Base-by-base conservation (phyloP, 306 rosid genomes). In the Sophora flavescens region DNA sequence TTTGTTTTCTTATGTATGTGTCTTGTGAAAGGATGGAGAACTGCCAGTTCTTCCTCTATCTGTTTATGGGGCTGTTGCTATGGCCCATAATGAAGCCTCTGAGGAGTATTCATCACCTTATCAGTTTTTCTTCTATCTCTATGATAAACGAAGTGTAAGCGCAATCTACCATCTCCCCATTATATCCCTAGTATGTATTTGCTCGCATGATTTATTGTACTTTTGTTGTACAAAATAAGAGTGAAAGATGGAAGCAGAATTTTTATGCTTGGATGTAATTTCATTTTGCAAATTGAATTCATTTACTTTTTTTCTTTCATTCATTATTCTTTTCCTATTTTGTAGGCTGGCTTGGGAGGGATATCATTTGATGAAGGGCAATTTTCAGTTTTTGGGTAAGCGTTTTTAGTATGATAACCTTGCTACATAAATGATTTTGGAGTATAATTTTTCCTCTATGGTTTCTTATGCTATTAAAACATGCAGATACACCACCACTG, bases 301-400 rank as follows among this genome's bases (percentile, higher is more conserved):
- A 18, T 32, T 70, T 12, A 17, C 4, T 70, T 45, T 59, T 60
- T 53, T 7, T 76, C 30, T 75, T 30, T 72, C 28, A 13, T 61
- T 61, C 17, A 30, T 54, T 68, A 8, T 14, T 52, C 36, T 65
- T 61, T 47, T 57, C 36, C 70, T 71, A 33, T 70, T 14, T 61
- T 80, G 33, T 82, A 94, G 97, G 88, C 98, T 62, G 98, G 98
- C 82, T 86, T 94, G 89, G 98, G 98, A 83, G 98, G 98, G 64
- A 82, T 94, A 76, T 94, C 97, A n/a, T 94, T 94, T 71, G 98
- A 92, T 54, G 98, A 94, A 85, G 98, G 98, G 13, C 96, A 94
- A 68, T 94, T 94, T 82, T 90, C 98, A 57, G 98, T 94, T 66
- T 92, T 92, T 44, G 98, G 97, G 97, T 89, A 86, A 68, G 83